Conservation (phyloP, 2,329 filamentous ascomycete genomes). For the Pyrenophora tritici-repentis region DNA sequence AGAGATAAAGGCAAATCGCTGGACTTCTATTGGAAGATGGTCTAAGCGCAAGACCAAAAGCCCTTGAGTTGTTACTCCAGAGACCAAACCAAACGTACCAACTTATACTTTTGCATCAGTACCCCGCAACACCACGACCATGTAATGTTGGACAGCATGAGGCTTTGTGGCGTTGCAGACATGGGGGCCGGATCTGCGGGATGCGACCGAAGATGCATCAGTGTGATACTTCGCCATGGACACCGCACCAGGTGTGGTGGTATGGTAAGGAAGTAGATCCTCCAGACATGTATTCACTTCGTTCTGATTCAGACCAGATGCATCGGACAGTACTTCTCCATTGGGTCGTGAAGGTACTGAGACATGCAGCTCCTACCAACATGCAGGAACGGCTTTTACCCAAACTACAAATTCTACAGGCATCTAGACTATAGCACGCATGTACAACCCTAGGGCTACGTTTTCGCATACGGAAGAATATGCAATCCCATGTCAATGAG, state of each 20-base stretch:
- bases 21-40: neutral
- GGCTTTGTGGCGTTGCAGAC: constrained; percentile 2
- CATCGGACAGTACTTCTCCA: neutral
- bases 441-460: neutral
- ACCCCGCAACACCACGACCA: neutral
- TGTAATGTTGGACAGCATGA: neutral
- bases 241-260: neutral
- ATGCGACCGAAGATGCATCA: constrained; percentile 5
- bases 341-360: neutral
- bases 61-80: neutral
- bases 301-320: neutral
- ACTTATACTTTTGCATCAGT: constrained; percentile 3
- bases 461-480: neutral
- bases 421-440: neutral
- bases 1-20: no score
- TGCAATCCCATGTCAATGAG: neutral
- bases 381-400: no score
- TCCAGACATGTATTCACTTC: neutral
- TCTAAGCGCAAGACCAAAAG: neutral
- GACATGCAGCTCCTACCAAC: neutral
- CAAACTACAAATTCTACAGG: no score
- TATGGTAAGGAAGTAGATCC: neutral
- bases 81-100: neutral
- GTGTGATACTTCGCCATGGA: constrained; percentile 6
- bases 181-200: constrained; percentile 3